These are phyloP conservation scores for Syzygium syzygioides DNA, from an alignment of 441 rosid genomes.

Conservation along the genomic window DNA sequence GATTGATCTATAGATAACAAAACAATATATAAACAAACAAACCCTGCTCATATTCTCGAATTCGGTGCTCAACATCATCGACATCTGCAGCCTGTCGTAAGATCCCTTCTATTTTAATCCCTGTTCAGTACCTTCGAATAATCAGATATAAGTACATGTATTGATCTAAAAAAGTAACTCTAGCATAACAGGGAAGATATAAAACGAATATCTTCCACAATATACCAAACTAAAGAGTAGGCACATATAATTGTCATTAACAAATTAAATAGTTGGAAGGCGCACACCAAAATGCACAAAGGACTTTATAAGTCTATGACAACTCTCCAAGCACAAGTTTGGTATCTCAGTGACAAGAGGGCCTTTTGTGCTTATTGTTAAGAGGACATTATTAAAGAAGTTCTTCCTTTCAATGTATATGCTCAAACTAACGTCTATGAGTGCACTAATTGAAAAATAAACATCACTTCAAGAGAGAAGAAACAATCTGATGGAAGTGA, in stretches of 20 bases:
- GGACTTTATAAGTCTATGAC: neutral
- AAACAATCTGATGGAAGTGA: neutral
- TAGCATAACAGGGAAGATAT: neutral
- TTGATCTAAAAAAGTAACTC: neutral
- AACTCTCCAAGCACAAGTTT: neutral
- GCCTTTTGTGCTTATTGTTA: neutral
- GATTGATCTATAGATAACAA: neutral
- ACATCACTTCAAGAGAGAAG: neutral
- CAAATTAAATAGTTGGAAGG: neutral
- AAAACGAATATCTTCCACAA: neutral
- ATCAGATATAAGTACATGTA: slow-evolving; percentile 14
- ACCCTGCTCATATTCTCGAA: slow-evolving; percentile 96
- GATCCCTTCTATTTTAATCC: slow-evolving; percentile 87
- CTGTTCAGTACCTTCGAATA: slow-evolving; percentile 35
- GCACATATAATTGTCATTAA: neutral
- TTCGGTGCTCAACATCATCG: slow-evolving; percentile 88
- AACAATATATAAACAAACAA: slow-evolving; percentile 16
- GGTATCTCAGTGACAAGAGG: neutral
- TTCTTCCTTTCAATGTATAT: neutral
- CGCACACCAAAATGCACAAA: neutral
- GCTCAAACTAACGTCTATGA: neutral
- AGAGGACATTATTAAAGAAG: neutral
- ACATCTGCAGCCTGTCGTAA: slow-evolving; percentile 99
- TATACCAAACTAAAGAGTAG: neutral
- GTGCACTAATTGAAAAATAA: neutral